Percentiles rank a stretch among this genome's conserved stretches.
Evolutionary conservation across 352 stramenopile genomes (phyloP).

Genomic region (Globisporangium paddicum): DNA sequence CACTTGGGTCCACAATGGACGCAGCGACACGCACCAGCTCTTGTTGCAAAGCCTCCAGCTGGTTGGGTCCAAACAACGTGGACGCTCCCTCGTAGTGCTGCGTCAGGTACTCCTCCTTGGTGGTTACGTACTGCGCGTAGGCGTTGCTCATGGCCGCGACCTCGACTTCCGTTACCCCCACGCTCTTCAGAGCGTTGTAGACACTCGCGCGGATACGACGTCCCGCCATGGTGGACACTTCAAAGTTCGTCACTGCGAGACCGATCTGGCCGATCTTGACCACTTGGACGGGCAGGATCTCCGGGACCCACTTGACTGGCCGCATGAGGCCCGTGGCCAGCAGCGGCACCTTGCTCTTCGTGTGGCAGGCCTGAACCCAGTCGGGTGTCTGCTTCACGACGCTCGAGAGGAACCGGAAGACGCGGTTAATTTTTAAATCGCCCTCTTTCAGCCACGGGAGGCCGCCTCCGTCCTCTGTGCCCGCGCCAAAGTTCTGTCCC

Average conservation of each 20-base stretch:
- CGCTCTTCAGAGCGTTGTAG: constrained; percentile 16
- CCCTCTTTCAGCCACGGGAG: constrained; percentile 34
- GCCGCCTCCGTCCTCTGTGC: constrained; percentile 38
- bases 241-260: constrained; percentile 47
- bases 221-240: constrained; percentile 59
- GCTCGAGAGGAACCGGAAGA: constrained; percentile 11
- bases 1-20: constrained; percentile 20
- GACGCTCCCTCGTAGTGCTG: constrained; percentile 74
- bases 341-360: constrained; percentile 29
- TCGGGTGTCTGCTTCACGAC: constrained; percentile 24
- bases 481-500: constrained; percentile 43
- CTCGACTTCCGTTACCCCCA: constrained; percentile 38
- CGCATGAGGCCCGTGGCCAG: constrained; percentile 35
- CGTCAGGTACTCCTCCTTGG: constrained; percentile 48
- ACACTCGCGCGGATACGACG: constrained; percentile 36
- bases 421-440: constrained; percentile 28
- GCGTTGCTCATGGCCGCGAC: constrained; percentile 49
- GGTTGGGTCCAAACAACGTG: constrained; percentile 66
- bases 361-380: constrained; percentile 39
- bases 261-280: constrained; percentile 49
- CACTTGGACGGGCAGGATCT: constrained; percentile 49
- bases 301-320: constrained; percentile 40
- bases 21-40: constrained; percentile 34
- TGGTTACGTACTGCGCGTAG: constrained; percentile 66
- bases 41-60: constrained; percentile 48